Conservation (phyloP, 176 grass and related monocot genomes). For the Thinopyrum elongatum region DNA sequence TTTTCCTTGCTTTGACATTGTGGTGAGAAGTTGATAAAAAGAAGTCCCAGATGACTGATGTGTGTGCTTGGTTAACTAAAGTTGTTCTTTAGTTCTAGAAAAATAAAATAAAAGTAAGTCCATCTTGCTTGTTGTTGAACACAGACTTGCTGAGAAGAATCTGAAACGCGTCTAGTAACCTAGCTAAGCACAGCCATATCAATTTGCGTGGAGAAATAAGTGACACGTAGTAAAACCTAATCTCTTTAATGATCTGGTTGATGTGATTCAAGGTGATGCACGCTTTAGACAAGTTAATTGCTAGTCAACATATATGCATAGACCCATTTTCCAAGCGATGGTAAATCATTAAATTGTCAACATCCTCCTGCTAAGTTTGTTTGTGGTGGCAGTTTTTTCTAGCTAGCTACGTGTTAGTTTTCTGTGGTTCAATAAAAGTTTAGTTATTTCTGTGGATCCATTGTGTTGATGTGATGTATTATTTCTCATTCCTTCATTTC, state of each 20-base stretch:
- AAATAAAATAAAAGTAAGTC: neutral
- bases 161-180: neutral
- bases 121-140: neutral
- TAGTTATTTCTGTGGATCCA: neutral
- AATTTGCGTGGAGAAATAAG: slow-evolving; percentile 22
- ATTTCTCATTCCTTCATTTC: neutral
- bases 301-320: neutral
- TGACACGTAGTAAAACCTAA: slow-evolving; percentile 16
- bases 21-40: neutral
- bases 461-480: neutral
- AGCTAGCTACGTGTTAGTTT: neutral
- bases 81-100: neutral
- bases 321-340: neutral
- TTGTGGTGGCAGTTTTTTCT: neutral
- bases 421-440: neutral
- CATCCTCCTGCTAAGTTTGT: slow-evolving; percentile 1
- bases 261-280: slow-evolving; percentile 25
- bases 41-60: neutral
- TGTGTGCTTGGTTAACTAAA: slow-evolving; percentile 20
- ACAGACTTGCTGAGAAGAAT: neutral
- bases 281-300: slow-evolving; percentile 19
- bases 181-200: neutral
- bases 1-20: slow-evolving; percentile 14
- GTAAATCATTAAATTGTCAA: neutral
- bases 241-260: slow-evolving; percentile 4